phyloP scores from a whole-genome alignment of 495 filamentous ascomycete species.

The Acidiella bohemica region DNA sequence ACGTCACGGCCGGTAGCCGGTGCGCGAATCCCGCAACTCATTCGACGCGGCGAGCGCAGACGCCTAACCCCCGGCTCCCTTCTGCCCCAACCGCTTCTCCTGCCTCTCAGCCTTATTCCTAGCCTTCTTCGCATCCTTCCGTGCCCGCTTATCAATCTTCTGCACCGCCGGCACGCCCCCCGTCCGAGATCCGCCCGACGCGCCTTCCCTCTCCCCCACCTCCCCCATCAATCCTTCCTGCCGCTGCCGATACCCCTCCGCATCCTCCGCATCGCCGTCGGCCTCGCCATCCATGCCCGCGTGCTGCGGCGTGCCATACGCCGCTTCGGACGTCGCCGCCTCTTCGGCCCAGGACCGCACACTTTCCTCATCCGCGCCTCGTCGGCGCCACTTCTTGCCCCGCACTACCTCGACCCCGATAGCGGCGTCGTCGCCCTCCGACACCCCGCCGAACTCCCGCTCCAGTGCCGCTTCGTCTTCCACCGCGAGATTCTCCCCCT shows the following conservation, averaged over 20 bases:
- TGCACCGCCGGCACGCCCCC: constrained; percentile 1
- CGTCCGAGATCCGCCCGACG: constrained; percentile 12
- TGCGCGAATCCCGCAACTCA: no score
- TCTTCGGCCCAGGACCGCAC: background rate
- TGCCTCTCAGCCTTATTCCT: constrained; percentile 16
- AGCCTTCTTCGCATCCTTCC: constrained; percentile 32
- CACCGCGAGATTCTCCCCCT: constrained; percentile 41
- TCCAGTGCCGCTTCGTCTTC: constrained; percentile 26
- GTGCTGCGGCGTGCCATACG: background rate
- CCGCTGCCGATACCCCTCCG: constrained; percentile 36
- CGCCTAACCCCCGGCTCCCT: no score
- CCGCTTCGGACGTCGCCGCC: constrained; percentile 1
- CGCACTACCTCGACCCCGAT: no score
- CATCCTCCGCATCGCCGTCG: constrained; percentile 37
- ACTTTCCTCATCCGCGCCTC: no score
- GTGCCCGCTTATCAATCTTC: constrained; percentile 26
- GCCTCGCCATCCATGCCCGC: constrained; percentile 7
- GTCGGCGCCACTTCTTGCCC: no score
- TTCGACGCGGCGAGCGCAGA: no score
- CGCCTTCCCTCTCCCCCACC: constrained; percentile 28
- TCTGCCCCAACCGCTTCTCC: constrained; percentile 25
- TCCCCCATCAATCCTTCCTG: constrained; percentile 28
- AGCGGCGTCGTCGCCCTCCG: constrained; percentile 10
- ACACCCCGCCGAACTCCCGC: constrained; percentile 3
- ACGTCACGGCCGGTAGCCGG: no score